Base-by-base conservation (phyloP, 2,329 filamentous ascomycete genomes). In the Beauveria scarabaeidicola region DNA sequence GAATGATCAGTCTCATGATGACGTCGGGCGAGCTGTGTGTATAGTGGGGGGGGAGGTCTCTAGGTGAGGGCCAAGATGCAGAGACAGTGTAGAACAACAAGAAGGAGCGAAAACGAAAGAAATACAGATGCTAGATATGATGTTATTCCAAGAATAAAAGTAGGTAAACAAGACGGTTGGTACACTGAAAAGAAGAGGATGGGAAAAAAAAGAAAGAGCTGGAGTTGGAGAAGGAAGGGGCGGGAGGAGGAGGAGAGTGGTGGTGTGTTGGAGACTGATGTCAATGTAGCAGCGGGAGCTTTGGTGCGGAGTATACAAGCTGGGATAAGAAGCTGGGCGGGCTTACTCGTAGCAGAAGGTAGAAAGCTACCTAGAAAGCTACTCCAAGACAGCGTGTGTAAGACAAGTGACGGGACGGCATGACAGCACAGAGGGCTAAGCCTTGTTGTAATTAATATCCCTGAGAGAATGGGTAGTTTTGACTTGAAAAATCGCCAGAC, bases 1-100 rank as follows among this genome's bases (percentile, higher is more conserved):
- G 83, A 70, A 94, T 89, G 73, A 94, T 92, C 69, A 94, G 83
- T 77, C 89, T 86, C 90, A 90, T 94, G 67, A 66, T 76, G 70
- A 62, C 60, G 59, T 61, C 52, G 59, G 43, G 46, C 36, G 19
- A 11, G 27, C 17, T 40, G 38, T 47, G 23, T 25, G 54, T 48
- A 29, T 47, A 44, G 50, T 54, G 48, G 50, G 46, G 52, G 27
- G 25, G 13, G 32, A n/a, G n/a, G 55, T 43, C 25, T 36, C 36
- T 25, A 19, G 59, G 38, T 40, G 36, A 57, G 51, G 53, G 32
- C 44, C 40, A 23, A 29, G 25, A 15, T 44, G 51, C 23, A 60
- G 19, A 47, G 32, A n/a, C 51, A n/a, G 36, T 43, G 43, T 19
- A 17, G 21, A 50, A 6, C 32, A 25, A 8, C 29, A 17, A 57